Base-by-base conservation (phyloP, 2,329 filamentous ascomycete genomes). In the Scedosporium minutisporum region DNA sequence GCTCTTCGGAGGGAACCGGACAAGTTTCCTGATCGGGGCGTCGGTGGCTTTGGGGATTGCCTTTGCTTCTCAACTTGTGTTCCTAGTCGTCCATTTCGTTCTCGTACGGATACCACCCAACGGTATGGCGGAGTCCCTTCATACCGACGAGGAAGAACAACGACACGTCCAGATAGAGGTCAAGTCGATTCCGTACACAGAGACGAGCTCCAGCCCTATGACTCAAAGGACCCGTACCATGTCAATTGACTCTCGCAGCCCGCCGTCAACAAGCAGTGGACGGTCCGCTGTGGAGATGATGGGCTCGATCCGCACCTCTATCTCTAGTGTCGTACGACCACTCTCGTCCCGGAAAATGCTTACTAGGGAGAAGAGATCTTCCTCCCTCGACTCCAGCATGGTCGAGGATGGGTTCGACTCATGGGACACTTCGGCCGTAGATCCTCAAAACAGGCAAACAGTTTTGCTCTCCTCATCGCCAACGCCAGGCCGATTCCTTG, bases 341-440 rank as follows among this genome's bases (percentile, higher is more conserved):
- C 80, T 82, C 55, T 79, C 80, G 1, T 87, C 84, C 46, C 82
- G 76, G 69, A 78, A 78, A 57, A 74, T 88, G 41, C 72, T 87
- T 14, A 67, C 69, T 5, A 75, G 71, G 63, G 75, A 78, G 61
- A 76, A 74, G 25, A 76, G 82, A 23, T 71, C 78, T 2, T 67
- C 74, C 6, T 86, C 84, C 1, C 70, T 81, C 9, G 80, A 83
- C 5, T 82, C 81, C 0, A 71, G 72, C 44, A 74, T 74, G 42
- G 68, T 71, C 14, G 81, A 83, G n/a, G 86, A 89, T 65, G 83
- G 84, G 1, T 91, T 91, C 68, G 88, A 91, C 68, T 86, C 82
- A 2, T 91, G 89, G 89, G 88, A 91, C 68, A 90, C 87, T 0
- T 89, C 87, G 0, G 78, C 80, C 0, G 85, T 90, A 2, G 87